Percentiles rank a stretch among this genome's conserved stretches.
Conservation (phyloP, 495 filamentous ascomycete species). For the Evernia prunastri region DNA sequence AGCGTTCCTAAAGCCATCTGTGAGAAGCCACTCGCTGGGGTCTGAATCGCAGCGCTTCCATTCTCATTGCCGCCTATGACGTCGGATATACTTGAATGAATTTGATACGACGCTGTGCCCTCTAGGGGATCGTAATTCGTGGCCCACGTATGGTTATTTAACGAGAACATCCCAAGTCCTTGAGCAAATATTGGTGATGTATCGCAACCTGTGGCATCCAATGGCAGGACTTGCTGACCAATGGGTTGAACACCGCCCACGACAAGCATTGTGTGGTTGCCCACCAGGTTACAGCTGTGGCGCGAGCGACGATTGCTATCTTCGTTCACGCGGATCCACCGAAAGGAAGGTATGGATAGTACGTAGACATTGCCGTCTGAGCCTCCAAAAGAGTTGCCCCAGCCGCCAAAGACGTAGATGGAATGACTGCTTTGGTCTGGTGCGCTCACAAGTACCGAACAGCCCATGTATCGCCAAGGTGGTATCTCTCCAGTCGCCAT, state of each 20-base stretch:
- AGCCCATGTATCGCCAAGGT: conserved; percentile 19
- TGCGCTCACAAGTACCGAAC: conserved; percentile 19
- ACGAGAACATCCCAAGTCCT: conserved; percentile 20
- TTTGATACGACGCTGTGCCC: conserved; percentile 10
- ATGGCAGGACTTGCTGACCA: conserved; percentile 10
- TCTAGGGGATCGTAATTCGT: conserved; percentile 14
- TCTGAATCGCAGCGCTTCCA: conserved; percentile 17
- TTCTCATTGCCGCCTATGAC: conserved; percentile 18
- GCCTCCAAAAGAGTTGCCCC: conserved; percentile 10
- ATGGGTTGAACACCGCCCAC: conserved; percentile 18
- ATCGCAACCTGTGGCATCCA: conserved; percentile 16
- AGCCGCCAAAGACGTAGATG: conserved; percentile 24
- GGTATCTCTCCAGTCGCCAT: conserved; percentile 19
- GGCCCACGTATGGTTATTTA: conserved; percentile 19
- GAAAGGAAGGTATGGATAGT: conserved; percentile 22
- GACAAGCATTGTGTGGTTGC: conserved; percentile 18
- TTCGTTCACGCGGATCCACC: conserved; percentile 21
- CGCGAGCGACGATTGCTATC: conserved; percentile 17
- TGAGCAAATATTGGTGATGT: conserved; percentile 15
- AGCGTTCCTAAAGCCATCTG: conserved; percentile 3
- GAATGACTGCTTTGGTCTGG: conserved; percentile 23
- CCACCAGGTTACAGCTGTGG: conserved; percentile 16
- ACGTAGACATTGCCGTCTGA: conserved; percentile 22
- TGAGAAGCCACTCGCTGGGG: conserved; percentile 18
- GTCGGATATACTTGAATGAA: conserved; percentile 18